A percentile compares a stretch with the other conserved stretches of the same genome.
phyloP scores from a whole-genome alignment of 345 rosid genomes.

The Tarenaya hassleriana region DNA sequence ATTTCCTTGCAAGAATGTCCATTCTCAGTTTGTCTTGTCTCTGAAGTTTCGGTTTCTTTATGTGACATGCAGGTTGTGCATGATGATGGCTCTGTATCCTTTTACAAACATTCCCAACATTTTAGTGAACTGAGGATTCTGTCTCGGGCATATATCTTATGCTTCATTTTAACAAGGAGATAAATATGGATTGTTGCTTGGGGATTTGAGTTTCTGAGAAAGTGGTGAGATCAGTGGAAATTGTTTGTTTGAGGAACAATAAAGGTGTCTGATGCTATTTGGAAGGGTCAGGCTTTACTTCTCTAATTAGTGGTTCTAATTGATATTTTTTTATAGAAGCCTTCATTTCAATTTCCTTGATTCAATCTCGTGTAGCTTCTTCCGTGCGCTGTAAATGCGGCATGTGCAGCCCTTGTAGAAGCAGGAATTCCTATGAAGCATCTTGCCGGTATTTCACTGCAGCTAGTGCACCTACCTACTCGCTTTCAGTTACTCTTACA shows the following conservation, averaged over 20 bases:
- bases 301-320: too few species aligned
- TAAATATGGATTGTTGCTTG: background rate
- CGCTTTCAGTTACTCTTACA: constrained; percentile 1
- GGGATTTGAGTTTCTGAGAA: background rate
- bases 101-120: background rate
- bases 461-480: constrained; percentile 2
- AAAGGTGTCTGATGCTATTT: background rate
- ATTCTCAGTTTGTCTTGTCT: background rate
- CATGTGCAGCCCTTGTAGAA: constrained; percentile 91
- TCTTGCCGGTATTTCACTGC: constrained; percentile 57
- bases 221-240: background rate
- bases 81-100: constrained; percentile 97
- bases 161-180: too few species aligned
- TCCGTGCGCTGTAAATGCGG: constrained; percentile 91
- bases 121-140: background rate
- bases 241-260: too few species aligned
- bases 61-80: constrained; percentile 55
- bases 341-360: constrained; percentile 36
- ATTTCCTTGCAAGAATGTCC: background rate
- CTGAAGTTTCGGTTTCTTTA: constrained; percentile 10
- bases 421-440: constrained; percentile 95
- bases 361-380: constrained; percentile 52
- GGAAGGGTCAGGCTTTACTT: too few species aligned
- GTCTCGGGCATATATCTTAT: background rate
- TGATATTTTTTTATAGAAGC: background rate